Evolutionary conservation across 2,329 filamentous ascomycete species (phyloP).

Genomic region (Hortaea sp.): DNA sequence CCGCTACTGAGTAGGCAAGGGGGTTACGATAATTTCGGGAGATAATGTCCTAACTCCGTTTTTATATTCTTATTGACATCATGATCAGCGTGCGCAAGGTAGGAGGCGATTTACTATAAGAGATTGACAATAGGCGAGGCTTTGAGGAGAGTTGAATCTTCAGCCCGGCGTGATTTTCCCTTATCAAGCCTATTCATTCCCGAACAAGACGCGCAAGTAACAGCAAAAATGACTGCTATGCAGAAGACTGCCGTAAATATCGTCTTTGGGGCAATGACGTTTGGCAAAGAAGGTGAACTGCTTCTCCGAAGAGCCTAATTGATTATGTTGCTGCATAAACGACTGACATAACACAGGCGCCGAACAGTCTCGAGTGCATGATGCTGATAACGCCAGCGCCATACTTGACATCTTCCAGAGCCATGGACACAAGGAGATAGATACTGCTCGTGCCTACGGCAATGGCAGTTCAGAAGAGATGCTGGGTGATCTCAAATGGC

Average conservation of each 20-base stretch:
- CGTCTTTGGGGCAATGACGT: constrained; percentile 15
- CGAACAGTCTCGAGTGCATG: constrained; percentile 17
- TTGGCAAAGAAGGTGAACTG: constrained; percentile 6
- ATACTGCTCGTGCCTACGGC: constrained; percentile 20
- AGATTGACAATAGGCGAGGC: too few relatives aligned
- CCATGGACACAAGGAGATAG: constrained; percentile 22
- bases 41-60: background rate
- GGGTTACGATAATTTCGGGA: too few relatives aligned
- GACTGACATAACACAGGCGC: background rate
- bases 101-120: too few relatives aligned
- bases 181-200: background rate
- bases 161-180: background rate
- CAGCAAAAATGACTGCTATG: constrained; percentile 8
- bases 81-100: background rate
- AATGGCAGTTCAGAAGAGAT: constrained; percentile 17
- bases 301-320: too few relatives aligned
- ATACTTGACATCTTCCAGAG: constrained; percentile 21
- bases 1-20: too few relatives aligned
- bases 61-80: background rate
- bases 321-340: background rate
- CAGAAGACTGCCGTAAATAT: constrained; percentile 14
- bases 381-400: constrained; percentile 9
- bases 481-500: constrained; percentile 19
- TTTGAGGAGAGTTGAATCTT: too few relatives aligned
- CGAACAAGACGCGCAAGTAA: background rate